Evolutionary conservation across 2,329 filamentous ascomycete species (phyloP).

Genomic region (Sporothrix globosa): DNA sequence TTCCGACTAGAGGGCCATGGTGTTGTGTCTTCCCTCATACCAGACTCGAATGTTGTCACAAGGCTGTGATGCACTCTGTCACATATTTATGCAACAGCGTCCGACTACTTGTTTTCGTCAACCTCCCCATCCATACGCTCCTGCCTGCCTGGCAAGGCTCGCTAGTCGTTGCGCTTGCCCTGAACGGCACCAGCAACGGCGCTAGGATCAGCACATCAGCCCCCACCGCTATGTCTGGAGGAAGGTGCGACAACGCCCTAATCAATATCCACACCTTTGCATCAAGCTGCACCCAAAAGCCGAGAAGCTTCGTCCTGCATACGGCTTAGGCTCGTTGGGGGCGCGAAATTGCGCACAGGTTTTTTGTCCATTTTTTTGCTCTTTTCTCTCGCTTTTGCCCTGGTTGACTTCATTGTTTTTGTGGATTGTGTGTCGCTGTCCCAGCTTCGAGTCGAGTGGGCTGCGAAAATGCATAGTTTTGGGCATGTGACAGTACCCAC

Average conservation of each 20-base stretch:
- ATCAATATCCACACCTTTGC: conserved; percentile 15
- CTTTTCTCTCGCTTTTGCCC: conserved; percentile 19
- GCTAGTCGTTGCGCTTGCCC: conserved; percentile 17
- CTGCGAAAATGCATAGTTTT: conserved; percentile 1
- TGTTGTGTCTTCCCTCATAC: neutral
- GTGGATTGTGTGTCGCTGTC: neutral
- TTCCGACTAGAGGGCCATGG: neutral
- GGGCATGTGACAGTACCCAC: conserved; percentile 36
- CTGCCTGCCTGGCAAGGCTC: conserved; percentile 29
- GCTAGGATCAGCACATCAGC: conserved; percentile 9
- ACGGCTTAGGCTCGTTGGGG: conserved; percentile 33
- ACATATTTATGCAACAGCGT: neutral
- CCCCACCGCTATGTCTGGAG: conserved; percentile 3
- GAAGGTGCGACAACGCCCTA: conserved; percentile 16
- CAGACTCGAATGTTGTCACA: neutral
- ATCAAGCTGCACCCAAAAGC: conserved; percentile 21
- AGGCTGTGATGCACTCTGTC: neutral
- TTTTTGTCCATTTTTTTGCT: conserved; percentile 22
- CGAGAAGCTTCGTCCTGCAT: conserved; percentile 29
- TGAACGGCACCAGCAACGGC: neutral
- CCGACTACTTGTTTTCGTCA: neutral
- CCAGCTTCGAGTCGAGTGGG: neutral
- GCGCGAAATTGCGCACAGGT: conserved; percentile 29
- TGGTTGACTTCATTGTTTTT: neutral
- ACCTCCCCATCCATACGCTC: neutral